These are phyloP conservation scores for Yarrowia deformans DNA, from an alignment of 805 yeast genomes.

Conservation along the genomic window DNA sequence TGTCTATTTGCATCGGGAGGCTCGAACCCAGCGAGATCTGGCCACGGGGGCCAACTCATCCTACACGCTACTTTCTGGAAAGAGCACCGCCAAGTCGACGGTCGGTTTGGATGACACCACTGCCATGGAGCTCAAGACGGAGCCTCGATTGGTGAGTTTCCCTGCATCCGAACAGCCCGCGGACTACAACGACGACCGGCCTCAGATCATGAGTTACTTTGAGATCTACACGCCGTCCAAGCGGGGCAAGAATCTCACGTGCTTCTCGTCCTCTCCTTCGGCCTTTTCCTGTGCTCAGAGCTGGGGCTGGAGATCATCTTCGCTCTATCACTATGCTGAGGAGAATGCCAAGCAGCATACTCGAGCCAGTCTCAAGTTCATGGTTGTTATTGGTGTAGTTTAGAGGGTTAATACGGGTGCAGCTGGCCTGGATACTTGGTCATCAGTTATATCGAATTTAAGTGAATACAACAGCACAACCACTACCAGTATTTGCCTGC, in stretches of 20 bases:
- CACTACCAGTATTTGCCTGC: too few species aligned
- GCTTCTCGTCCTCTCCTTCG: conserved; percentile 64
- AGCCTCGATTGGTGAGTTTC: conserved; percentile 25
- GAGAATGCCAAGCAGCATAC: conserved; percentile 51
- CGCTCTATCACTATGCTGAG: conserved; percentile 52
- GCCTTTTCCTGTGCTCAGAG: conserved; percentile 61
- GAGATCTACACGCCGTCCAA: conserved; percentile 64
- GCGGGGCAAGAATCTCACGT: conserved; percentile 56
- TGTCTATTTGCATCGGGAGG: conserved; percentile 60
- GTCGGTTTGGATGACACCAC: conserved; percentile 28
- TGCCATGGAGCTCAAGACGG: conserved; percentile 33
- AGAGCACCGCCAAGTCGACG: conserved; percentile 32
- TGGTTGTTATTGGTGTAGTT: conserved; percentile 32
- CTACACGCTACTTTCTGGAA: conserved; percentile 15
- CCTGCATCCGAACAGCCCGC: conserved; percentile 24
- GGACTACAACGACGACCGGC: conserved; percentile 58
- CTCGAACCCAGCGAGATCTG: conserved; percentile 46
- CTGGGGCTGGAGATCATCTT: conserved; percentile 61
- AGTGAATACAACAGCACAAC: too few species aligned
- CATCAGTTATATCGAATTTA: too few species aligned
- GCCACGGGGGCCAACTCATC: conserved; percentile 11
- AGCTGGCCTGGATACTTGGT: too few species aligned
- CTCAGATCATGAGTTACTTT: conserved; percentile 58
- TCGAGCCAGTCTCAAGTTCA: conserved; percentile 29
- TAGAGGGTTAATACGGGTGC: background rate